Evolutionary conservation across 2,329 filamentous ascomycete species (phyloP).

Genomic region (Colletotrichum filicis): DNA sequence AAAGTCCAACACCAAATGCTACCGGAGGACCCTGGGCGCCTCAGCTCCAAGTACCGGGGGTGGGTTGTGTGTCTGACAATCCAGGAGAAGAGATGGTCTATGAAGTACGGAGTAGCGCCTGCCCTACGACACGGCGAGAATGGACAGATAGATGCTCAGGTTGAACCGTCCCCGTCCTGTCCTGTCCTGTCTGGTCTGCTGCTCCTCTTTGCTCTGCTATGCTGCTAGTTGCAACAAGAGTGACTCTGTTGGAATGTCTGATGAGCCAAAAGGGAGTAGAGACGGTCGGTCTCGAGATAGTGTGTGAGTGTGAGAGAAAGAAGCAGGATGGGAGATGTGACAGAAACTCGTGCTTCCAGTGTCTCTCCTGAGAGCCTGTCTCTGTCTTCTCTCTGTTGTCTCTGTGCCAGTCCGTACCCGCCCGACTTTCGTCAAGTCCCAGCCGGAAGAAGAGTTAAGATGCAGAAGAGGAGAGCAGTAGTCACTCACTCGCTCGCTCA

Average conservation of each 20-base stretch:
- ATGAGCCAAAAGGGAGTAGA: constrained; percentile 7
- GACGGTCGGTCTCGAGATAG: not conserved
- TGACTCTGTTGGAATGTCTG: constrained; percentile 21
- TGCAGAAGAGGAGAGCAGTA: not conserved
- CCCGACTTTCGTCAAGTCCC: constrained; percentile 13
- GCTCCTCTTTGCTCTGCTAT: not conserved
- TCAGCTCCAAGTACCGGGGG: constrained; percentile 34
- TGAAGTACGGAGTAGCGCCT: constrained; percentile 4
- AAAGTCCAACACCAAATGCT: constrained; percentile 24
- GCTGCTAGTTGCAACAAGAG: not conserved
- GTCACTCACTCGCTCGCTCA: not conserved
- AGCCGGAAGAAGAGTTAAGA: constrained; percentile 18
- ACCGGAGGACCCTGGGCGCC: constrained; percentile 31
- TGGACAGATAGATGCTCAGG: not conserved
- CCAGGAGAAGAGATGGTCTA: not conserved
- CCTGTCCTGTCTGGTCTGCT: not conserved
- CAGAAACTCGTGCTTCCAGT: constrained; percentile 26
- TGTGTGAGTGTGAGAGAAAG: constrained; percentile 3
- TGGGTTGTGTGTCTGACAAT: constrained; percentile 28
- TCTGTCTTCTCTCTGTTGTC: constrained; percentile 14
- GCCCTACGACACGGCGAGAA: constrained; percentile 19
- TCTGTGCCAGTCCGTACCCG: constrained; percentile 10
- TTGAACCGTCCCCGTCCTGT: not conserved
- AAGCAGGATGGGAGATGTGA: constrained; percentile 31
- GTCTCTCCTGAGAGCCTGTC: constrained; percentile 16